A percentile compares a stretch with the other conserved stretches of the same genome.
Conservation (phyloP, 2,329 filamentous ascomycete genomes). For the Fonsecaea pedrosoi region DNA sequence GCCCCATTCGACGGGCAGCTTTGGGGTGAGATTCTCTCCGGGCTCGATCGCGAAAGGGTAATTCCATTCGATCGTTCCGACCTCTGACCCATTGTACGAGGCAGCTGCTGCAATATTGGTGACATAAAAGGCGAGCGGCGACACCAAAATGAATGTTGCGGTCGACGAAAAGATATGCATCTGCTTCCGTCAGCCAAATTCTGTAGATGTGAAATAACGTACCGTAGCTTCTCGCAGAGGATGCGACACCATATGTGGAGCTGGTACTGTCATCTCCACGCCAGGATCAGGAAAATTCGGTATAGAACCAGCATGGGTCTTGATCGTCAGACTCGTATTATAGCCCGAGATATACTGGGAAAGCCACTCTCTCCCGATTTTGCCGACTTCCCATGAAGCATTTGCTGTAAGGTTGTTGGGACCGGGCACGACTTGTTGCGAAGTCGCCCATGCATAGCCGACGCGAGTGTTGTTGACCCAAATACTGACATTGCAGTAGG, state of each 20-base stretch:
- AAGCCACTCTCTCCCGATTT: slow-evolving; percentile 73
- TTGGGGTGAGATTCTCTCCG: slow-evolving; percentile 73
- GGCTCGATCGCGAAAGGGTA: slow-evolving; percentile 78
- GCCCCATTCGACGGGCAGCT: slow-evolving; percentile 81
- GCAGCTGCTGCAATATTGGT: slow-evolving; percentile 83
- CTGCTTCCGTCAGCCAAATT: slow-evolving; percentile 37
- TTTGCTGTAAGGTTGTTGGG: slow-evolving; percentile 74
- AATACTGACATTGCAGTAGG: slow-evolving; percentile 78
- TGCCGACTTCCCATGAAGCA: slow-evolving; percentile 75
- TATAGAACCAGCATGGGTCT: slow-evolving; percentile 73
- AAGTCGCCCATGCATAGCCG: slow-evolving; percentile 71
- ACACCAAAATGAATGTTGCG: slow-evolving; percentile 81
- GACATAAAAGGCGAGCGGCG: slow-evolving; percentile 80
- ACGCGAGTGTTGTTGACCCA: slow-evolving; percentile 75
- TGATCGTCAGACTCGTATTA: slow-evolving; percentile 80
- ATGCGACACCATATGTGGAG: slow-evolving; percentile 61
- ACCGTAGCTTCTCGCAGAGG: slow-evolving; percentile 84
- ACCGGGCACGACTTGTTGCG: slow-evolving; percentile 71
- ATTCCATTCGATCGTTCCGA: slow-evolving; percentile 79
- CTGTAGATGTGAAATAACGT: slow-evolving; percentile 43
- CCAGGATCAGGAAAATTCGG: slow-evolving; percentile 76
- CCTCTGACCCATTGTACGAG: slow-evolving; percentile 77
- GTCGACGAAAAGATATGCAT: slow-evolving; percentile 87
- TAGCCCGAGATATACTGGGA: slow-evolving; percentile 87
- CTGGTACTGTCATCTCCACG: slow-evolving; percentile 71